A percentile compares a stretch with the other conserved stretches of the same genome.
phyloP scores from a whole-genome alignment of 805 yeast species.

The Schwanniomyces occidentalis region DNA sequence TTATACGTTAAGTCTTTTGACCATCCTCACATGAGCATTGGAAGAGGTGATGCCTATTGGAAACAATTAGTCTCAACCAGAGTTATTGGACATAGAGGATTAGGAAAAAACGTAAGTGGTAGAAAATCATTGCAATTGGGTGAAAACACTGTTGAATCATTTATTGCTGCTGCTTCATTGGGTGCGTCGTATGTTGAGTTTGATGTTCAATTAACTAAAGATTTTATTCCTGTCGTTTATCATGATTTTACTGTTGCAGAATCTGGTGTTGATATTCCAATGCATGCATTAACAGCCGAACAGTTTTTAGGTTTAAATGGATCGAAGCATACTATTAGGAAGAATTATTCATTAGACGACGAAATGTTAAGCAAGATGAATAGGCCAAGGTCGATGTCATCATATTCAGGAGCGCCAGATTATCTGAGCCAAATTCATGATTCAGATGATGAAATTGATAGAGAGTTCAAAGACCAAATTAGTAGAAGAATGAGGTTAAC shows the following conservation, averaged over 20 bases:
- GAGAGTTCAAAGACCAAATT: slow-evolving; percentile 40
- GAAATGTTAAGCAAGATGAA: slow-evolving; percentile 31
- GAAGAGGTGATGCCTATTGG: slow-evolving; percentile 83
- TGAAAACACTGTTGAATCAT: slow-evolving; percentile 92
- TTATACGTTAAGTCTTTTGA: slow-evolving; percentile 69
- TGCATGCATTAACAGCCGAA: slow-evolving; percentile 88
- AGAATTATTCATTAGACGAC: slow-evolving; percentile 34
- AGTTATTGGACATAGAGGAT: slow-evolving; percentile 94
- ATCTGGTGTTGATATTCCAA: slow-evolving; percentile 93
- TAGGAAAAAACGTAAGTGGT: slow-evolving; percentile 79
- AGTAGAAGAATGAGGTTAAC: slow-evolving; percentile 77
- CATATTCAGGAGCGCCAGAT: slow-evolving; percentile 36
- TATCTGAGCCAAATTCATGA: slow-evolving; percentile 12
- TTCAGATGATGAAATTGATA: slow-evolving; percentile 34
- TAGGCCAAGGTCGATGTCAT: slow-evolving; percentile 42
- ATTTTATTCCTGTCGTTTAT: slow-evolving; percentile 86
- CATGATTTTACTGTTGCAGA: slow-evolving; percentile 95
- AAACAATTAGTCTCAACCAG: slow-evolving; percentile 83
- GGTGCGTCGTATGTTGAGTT: slow-evolving; percentile 97
- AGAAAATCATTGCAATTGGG: slow-evolving; percentile 86
- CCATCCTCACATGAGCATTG: slow-evolving; percentile 67
- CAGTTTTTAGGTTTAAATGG: slow-evolving; percentile 70
- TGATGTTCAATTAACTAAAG: slow-evolving; percentile 94
- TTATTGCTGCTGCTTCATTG: slow-evolving; percentile 91
- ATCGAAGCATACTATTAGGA: slow-evolving; percentile 5